Base-by-base conservation (phyloP, 139 green algal genomes). In the Mychonastes homosphaera region DNA sequence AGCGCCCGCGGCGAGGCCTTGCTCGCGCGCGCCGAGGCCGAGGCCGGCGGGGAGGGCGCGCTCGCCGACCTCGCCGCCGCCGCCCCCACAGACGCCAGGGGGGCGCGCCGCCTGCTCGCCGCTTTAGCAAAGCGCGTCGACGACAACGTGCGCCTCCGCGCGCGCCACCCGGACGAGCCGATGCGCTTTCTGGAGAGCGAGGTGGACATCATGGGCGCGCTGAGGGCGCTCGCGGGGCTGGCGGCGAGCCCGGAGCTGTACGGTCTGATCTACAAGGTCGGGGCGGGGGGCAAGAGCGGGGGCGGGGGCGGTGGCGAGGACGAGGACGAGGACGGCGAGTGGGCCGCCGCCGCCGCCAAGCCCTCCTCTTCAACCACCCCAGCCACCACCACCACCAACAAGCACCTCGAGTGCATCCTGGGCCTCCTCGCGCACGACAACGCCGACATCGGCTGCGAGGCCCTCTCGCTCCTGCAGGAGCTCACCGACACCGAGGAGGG, bases 111-210 rank as follows among this genome's bases (percentile, higher is more conserved):
- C n/a, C n/a, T n/a, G n/a, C n/a, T n/a, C n/a, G n/a, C n/a, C n/a
- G 15, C 38, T 75, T n/a, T n/a, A n/a, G n/a, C n/a, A n/a, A n/a
- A n/a, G n/a, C n/a, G n/a, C n/a, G n/a, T n/a, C 71, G 80, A 78
- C 58, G 84, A 87, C 35, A 79, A 97, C 75, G 45, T 91, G 53
- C 79, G 89, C 64, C 63, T 76, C 57, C 84, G 89, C 33, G 77
- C 84, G 54, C 89, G 89, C 75, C 80, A 94, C 65, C 58, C 78
- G 3, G 83, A 96, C 33, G 48, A 88, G 45, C 91, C 91, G 1
- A 76, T 89, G 40, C 81, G 79, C 47, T 98, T 98, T 68, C 73
- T 98, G 62, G 90, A 97, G 1, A 87, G 70, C 15, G 92, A 98
- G 77, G 64, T 97, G 21, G 90, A 97, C 33, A 75, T 98, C 36